Base-by-base conservation (phyloP, 2,329 filamentous ascomycete genomes). In the Colletotrichum musicola region DNA sequence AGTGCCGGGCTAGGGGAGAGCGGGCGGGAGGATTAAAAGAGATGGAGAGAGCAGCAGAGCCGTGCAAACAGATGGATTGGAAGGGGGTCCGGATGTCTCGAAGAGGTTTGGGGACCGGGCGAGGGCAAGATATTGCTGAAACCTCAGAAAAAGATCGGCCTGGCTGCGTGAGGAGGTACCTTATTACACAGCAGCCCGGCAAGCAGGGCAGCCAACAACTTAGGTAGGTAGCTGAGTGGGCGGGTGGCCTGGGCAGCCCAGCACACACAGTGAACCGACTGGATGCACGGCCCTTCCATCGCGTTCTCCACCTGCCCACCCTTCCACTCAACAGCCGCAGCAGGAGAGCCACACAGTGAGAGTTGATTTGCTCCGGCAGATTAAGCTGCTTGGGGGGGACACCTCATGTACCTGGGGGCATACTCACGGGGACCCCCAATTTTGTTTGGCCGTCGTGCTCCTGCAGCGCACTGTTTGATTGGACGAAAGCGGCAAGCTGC, bases 121-220 rank as follows among this genome's bases (percentile, higher is more conserved):
- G 73, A 71, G 61, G 73, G 69, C 69, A 74, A 73, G 73, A 62
- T 71, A 64, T 69, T 71, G 74, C 71, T 75, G 74, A 75, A 76
- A 76, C 74, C 66, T 70, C 69, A 59, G 68, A 71, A 73, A 71
- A 71, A 71, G 62, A 71, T 64, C 62, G 57, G 66, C 62, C 62
- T 71, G 44, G 55, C 68, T 59, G 25, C 47, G 58, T 61, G 30
- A 35, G 30, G 30, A 35, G 16, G 30, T 35, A 40, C 30, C 50
- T 53, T 53, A 14, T 53, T 53, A 14, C 51, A 25, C 49, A n/a
- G 47, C 49, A 54, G 58, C 47, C 58, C 20, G 40, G 30, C 38
- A 20, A 13, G 47, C 18, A 10, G 47, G 47, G 49, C 22, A 51
- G 49, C 20, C 44, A 47, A n/a, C 40, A 47, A 7, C 42, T 3